phyloP scores from a whole-genome alignment of 2,329 filamentous ascomycete species.

The Dactylellina leptospora region DNA sequence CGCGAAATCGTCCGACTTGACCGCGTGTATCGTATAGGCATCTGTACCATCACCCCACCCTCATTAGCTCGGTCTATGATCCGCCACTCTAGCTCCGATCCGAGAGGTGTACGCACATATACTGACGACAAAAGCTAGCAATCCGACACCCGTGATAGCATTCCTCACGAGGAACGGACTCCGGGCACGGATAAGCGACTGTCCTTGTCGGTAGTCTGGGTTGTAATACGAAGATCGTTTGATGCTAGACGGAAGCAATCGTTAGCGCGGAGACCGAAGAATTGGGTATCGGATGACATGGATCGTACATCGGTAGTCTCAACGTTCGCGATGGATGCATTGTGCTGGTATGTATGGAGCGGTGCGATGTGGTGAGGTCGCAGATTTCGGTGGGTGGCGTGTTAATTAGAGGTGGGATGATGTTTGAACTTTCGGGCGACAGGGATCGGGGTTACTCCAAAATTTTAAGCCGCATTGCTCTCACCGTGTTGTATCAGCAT shows the following conservation, averaged over 20 bases:
- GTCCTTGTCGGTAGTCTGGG: slow-evolving; percentile 81
- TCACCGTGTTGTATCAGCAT: too few relatives aligned
- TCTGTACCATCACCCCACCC: slow-evolving; percentile 63
- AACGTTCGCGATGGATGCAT: slow-evolving; percentile 40
- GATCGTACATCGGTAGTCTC: slow-evolving; percentile 44
- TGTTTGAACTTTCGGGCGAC: slow-evolving; percentile 19
- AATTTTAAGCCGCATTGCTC: not conserved
- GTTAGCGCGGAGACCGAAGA: not conserved
- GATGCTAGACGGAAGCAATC: slow-evolving; percentile 19
- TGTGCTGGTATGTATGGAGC: not conserved
- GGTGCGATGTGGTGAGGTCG: slow-evolving; percentile 4
- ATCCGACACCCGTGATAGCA: slow-evolving; percentile 77
- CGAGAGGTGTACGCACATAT: slow-evolving; percentile 74
- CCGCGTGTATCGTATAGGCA: slow-evolving; percentile 77
- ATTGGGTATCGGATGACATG: not conserved
- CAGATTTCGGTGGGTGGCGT: slow-evolving; percentile 5
- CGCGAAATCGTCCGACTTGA: slow-evolving; percentile 96
- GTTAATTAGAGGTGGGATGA: slow-evolving; percentile 31
- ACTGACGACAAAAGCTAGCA: slow-evolving; percentile 78
- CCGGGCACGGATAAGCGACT: slow-evolving; percentile 88
- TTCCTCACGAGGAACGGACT: slow-evolving; percentile 94
- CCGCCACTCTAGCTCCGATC: not conserved
- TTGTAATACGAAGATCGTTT: slow-evolving; percentile 86
- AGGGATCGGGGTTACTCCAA: slow-evolving; percentile 14
- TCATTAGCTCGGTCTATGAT: not conserved